phyloP scores from a whole-genome alignment of 257 asterid species.

The Petunia secreta region DNA sequence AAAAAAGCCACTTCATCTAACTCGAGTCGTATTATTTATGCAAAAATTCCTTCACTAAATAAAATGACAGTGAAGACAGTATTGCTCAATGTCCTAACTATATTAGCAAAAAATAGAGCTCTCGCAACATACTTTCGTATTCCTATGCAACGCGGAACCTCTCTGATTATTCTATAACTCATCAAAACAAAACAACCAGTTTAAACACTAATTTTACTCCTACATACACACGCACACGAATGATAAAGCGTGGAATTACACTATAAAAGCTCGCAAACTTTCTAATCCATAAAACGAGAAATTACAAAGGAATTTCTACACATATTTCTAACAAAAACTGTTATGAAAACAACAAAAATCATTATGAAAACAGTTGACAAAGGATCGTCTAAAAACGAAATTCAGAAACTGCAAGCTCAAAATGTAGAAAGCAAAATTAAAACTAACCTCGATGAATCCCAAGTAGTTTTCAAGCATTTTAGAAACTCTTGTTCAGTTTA shows the following conservation, averaged over 20 bases:
- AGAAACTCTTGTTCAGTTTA: neutral
- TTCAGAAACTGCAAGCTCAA: neutral
- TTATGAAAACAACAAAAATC: neutral
- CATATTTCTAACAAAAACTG: neutral
- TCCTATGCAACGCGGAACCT: neutral
- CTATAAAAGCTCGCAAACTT: too few relatives aligned
- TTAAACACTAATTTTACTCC: neutral
- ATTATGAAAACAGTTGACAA: neutral
- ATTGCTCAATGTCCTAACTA: constrained; percentile 4
- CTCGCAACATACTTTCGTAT: neutral
- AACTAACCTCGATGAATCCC: constrained; percentile 21
- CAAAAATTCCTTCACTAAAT: neutral
- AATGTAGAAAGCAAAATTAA: neutral
- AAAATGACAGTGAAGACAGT: neutral
- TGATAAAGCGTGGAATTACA: neutral
- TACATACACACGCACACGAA: neutral
- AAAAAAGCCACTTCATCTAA: neutral
- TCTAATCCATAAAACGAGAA: neutral
- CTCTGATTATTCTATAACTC: neutral
- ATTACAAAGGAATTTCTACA: neutral
- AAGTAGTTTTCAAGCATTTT: constrained; percentile 7
- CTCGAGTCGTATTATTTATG: neutral
- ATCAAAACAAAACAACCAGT: neutral
- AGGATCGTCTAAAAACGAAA: neutral
- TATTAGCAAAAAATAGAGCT: neutral